Conservation (phyloP, 2,329 filamentous ascomycete genomes). For the Clonostachys chloroleuca region DNA sequence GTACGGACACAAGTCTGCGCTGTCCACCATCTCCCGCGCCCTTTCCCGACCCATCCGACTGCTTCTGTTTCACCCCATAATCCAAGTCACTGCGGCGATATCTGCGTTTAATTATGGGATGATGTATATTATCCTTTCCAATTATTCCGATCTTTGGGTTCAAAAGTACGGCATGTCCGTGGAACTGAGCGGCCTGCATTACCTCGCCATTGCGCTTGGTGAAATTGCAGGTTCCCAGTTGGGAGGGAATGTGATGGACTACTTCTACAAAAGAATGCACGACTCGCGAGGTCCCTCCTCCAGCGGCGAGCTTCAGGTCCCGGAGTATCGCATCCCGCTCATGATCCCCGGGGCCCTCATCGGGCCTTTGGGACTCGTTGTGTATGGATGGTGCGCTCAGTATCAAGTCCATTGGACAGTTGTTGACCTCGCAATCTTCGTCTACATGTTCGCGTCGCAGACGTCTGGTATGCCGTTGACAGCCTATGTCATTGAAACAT, state of each 20-base stretch:
- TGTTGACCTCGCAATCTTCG: conserved; percentile 26
- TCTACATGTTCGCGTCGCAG: conserved; percentile 24
- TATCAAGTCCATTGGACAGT: conserved; percentile 27
- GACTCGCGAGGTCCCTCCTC: background rate
- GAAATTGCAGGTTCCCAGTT: conserved; percentile 53
- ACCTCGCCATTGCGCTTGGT: conserved; percentile 58
- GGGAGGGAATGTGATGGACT: conserved; percentile 35
- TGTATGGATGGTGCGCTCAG: conserved; percentile 39
- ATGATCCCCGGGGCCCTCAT: conserved; percentile 35
- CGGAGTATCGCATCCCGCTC: conserved; percentile 17
- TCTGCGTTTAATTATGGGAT: conserved; percentile 57
- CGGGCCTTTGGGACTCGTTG: conserved; percentile 23
- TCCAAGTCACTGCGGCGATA: conserved; percentile 50
- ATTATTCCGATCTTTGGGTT: conserved; percentile 55
- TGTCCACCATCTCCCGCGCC: conserved; percentile 18
- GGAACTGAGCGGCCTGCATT: conserved; percentile 59
- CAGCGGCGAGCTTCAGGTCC: conserved; percentile 1
- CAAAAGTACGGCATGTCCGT: conserved; percentile 47
- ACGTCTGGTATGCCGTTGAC: conserved; percentile 19
- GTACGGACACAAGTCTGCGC: conserved; percentile 3
- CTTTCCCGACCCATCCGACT: conserved; percentile 52
- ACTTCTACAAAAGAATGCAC: conserved; percentile 14
- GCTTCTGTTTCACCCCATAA: conserved; percentile 53
- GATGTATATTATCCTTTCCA: conserved; percentile 60
- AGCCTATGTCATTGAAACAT: conserved; percentile 38